phyloP scores from a whole-genome alignment of 169 alveolate genomes.

The Cryptosporidium ryanae region DNA sequence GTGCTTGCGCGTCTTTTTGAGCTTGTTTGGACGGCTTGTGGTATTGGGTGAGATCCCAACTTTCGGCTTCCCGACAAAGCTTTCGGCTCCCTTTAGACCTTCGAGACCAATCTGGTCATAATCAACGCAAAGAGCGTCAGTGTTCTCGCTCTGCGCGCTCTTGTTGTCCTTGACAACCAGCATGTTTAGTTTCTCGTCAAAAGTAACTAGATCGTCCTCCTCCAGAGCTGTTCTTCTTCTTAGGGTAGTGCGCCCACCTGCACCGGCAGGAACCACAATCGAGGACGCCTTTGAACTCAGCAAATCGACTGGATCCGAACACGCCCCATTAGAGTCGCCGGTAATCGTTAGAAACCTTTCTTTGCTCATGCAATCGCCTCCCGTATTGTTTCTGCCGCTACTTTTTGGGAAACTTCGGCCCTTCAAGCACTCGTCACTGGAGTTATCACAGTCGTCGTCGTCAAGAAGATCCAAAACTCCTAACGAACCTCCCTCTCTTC shows the following conservation, averaged over 20 bases:
- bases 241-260: background rate
- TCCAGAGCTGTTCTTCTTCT: background rate
- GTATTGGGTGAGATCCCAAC: background rate
- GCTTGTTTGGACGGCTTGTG: background rate
- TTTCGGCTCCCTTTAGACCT: background rate
- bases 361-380: background rate
- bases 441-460: background rate
- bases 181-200: constrained; percentile 22
- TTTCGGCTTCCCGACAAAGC: background rate
- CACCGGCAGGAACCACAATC: background rate
- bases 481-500: background rate
- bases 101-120: background rate
- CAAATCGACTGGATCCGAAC: constrained; percentile 43
- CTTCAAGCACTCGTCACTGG: background rate
- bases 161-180: constrained; percentile 12
- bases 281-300: constrained; percentile 54
- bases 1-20: constrained; percentile 20
- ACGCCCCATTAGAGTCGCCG: background rate
- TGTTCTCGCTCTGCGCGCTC: background rate
- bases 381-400: background rate
- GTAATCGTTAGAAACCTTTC: constrained; percentile 22
- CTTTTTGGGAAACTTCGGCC: background rate
- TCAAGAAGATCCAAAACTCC: background rate
- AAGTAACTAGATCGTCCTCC: constrained; percentile 18
- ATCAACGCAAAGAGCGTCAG: background rate